Conservation (phyloP, 1,284 basidiomycete genomes). For the Apiotrichum montevideense region DNA sequence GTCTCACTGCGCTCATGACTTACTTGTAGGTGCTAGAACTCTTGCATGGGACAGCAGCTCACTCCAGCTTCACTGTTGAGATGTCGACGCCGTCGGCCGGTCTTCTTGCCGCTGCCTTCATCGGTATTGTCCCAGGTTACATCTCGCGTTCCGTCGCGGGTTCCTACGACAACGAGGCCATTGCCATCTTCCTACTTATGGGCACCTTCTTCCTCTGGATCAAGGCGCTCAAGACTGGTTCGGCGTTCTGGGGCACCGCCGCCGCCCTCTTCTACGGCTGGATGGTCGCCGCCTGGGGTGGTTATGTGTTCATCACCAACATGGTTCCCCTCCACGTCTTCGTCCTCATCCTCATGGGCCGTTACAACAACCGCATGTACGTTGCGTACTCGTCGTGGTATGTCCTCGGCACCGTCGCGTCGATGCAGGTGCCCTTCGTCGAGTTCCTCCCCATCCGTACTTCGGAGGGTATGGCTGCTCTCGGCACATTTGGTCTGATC, state of each 20-base stretch:
- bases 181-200: conserved; percentile 99
- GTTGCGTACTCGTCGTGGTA: conserved; percentile 97
- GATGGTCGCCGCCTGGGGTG: conserved; percentile 99
- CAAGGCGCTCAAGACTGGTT: conserved; percentile 89
- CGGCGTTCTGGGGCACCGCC: conserved; percentile 80
- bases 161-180: conserved; percentile 99
- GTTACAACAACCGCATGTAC: conserved; percentile 87
- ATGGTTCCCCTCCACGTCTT: conserved; percentile 97
- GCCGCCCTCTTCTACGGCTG: conserved; percentile 98
- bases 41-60: too few species aligned
- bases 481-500: conserved; percentile 93
- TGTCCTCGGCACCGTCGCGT: conserved; percentile 89
- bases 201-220: conserved; percentile 98
- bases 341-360: conserved; percentile 92
- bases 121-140: conserved; percentile 92
- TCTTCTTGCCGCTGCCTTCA: conserved; percentile 94
- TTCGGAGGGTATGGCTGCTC: conserved; percentile 97
- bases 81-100: conserved; percentile 91
- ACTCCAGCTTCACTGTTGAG: conserved; percentile 77
- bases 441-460: conserved; percentile 98
- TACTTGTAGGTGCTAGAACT: conserved; percentile 62
- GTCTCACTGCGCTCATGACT: conserved; percentile 94
- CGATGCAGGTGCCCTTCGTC: conserved; percentile 99
- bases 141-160: conserved; percentile 98
- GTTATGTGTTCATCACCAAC: conserved; percentile 99